Evolutionary conservation across 1,284 basidiomycete species (phyloP).

Genomic region (Cutaneotrichosporon sp.): DNA sequence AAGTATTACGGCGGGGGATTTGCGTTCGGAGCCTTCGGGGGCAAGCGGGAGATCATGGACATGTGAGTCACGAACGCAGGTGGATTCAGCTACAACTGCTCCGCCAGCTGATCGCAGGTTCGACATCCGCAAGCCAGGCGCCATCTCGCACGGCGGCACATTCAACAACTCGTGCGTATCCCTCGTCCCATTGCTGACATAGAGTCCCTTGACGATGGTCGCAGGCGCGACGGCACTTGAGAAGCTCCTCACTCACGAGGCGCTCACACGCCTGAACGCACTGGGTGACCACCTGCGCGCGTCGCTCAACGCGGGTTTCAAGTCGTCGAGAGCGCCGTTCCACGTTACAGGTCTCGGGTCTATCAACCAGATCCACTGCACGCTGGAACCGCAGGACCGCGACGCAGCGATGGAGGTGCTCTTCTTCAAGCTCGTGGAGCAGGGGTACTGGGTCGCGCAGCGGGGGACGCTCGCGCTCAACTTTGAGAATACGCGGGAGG

Average conservation of each 20-base stretch:
- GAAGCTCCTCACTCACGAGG: constrained; percentile 20
- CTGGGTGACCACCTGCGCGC: constrained; percentile 24
- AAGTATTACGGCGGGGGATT: constrained; percentile 37
- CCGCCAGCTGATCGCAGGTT: constrained; percentile 16
- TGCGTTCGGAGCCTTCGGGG: constrained; percentile 35
- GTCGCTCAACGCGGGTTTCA: constrained; percentile 12
- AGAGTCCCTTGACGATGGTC: constrained; percentile 26
- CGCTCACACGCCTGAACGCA: constrained; percentile 18
- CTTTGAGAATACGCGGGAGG: constrained; percentile 4
- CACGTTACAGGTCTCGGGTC: constrained; percentile 29
- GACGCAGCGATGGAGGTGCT: constrained; percentile 14
- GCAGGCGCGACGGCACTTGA: constrained; percentile 24
- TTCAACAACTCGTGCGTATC: constrained; percentile 29
- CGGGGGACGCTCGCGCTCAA: constrained; percentile 18
- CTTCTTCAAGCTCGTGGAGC: constrained; percentile 22
- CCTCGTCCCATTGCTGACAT: too few relatives aligned
- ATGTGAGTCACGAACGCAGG: constrained; percentile 22
- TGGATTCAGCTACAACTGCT: too few relatives aligned
- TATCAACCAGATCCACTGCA: constrained; percentile 29
- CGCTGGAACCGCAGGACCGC: constrained; percentile 2
- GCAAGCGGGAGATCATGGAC: constrained; percentile 27
- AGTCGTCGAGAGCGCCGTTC: not conserved
- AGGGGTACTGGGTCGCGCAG: constrained; percentile 25
- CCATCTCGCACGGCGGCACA: constrained; percentile 26
- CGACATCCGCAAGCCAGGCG: constrained; percentile 18